A percentile compares a stretch with the other conserved stretches of the same genome.
Conservation (phyloP, 2,329 filamentous ascomycete species). For the Calonectria honghensis region DNA sequence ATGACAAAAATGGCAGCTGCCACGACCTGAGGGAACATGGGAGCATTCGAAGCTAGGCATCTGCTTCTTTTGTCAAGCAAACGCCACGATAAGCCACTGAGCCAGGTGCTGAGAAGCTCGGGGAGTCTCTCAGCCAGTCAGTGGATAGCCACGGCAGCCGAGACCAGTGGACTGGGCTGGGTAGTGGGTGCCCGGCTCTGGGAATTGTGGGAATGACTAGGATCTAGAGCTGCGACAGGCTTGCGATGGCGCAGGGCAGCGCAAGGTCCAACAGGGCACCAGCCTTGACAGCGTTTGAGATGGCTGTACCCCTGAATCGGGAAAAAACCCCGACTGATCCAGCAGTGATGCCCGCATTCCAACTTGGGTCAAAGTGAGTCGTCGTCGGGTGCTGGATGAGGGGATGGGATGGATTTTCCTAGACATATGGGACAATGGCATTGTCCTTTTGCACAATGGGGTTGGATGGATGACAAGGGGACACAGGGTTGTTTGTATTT, state of each 20-base stretch:
- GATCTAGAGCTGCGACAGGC: constrained; percentile 41
- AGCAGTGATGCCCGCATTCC: constrained; percentile 20
- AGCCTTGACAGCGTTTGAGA: constrained; percentile 32
- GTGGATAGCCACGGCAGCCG: constrained; percentile 21
- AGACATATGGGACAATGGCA: constrained; percentile 18
- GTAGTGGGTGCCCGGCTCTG: constrained; percentile 29
- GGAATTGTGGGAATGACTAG: constrained; percentile 31
- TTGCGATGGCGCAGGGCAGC: constrained; percentile 39
- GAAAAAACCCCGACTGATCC: constrained; percentile 27
- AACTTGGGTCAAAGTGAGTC: constrained; percentile 1
- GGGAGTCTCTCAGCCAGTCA: constrained; percentile 37
- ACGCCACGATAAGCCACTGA: constrained; percentile 38
- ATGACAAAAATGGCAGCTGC: constrained; percentile 7
- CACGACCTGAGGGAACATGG: neutral
- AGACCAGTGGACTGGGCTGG: constrained; percentile 28
- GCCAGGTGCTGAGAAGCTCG: constrained; percentile 27
- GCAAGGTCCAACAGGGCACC: constrained; percentile 33
- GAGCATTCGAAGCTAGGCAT: constrained; percentile 9
- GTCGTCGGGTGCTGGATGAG: neutral
- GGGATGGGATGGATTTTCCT: neutral
- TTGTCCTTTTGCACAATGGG: constrained; percentile 11
- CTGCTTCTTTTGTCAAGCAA: constrained; percentile 13
- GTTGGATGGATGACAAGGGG: neutral
- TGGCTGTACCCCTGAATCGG: constrained; percentile 38
- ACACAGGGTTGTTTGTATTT: neutral